Conservation (phyloP, 139 green algal genomes). For the Mychonastes homosphaera region DNA sequence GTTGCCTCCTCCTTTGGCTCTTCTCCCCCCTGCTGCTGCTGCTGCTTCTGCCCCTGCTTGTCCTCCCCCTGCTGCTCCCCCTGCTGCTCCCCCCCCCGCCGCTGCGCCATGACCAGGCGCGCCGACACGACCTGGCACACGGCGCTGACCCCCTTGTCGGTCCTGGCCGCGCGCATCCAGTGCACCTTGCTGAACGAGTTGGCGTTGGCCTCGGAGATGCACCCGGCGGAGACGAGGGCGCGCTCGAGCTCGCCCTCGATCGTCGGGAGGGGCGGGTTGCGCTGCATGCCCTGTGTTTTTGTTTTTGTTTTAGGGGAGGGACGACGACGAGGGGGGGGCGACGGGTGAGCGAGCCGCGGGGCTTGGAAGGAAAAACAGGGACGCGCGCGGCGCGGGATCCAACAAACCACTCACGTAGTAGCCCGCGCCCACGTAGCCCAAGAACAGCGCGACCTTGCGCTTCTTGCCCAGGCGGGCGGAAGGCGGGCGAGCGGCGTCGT, state of each 20-base stretch:
- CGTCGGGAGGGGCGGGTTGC: constrained; percentile 66
- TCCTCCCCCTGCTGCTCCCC: not conserved
- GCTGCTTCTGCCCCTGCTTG: not conserved
- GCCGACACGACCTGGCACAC: constrained; percentile 64
- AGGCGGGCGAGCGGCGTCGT: not conserved
- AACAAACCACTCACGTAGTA: constrained; percentile 39
- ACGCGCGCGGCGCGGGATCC: not conserved
- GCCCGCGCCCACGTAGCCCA: constrained; percentile 66
- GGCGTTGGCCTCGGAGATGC: constrained; percentile 58
- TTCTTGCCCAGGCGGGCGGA: constrained; percentile 33
- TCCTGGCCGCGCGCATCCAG: constrained; percentile 80
- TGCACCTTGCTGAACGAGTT: constrained; percentile 62
- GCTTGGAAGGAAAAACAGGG: not conserved
- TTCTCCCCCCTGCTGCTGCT: not conserved
- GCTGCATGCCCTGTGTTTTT: constrained; percentile 75
- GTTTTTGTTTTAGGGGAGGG: not conserved
- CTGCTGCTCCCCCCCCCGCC: constrained; percentile 27
- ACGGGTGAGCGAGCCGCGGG: not conserved
- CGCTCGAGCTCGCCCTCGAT: constrained; percentile 75
- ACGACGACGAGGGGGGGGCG: not conserved
- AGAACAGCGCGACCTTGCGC: constrained; percentile 65
- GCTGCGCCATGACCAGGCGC: constrained; percentile 56
- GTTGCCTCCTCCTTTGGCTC: not conserved
- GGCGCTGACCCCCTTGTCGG: constrained; percentile 90
- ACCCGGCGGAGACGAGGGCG: constrained; percentile 58